Percentiles rank a stretch among this genome's conserved stretches.
Conservation (phyloP, 371 early-diverging fungal genomes). For the Nosema granulosis region DNA sequence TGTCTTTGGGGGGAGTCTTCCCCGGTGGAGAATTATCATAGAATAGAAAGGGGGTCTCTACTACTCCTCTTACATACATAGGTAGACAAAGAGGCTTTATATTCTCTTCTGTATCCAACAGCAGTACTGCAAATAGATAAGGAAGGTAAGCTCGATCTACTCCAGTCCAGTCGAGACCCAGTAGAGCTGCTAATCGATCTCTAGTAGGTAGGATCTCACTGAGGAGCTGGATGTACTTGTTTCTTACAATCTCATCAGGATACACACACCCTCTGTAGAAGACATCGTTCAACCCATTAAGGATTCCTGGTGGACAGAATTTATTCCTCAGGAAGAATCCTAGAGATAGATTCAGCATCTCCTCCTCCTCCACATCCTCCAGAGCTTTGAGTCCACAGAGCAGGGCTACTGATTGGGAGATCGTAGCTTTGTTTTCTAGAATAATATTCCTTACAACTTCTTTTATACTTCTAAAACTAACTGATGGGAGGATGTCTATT, state of each 20-base stretch:
- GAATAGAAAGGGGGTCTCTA: too few species aligned
- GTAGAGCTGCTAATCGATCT: background rate
- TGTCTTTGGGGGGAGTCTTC: background rate
- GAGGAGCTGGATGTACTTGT: background rate
- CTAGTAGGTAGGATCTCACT: background rate
- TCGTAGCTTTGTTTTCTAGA: background rate
- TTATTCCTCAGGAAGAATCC: background rate
- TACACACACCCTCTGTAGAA: background rate
- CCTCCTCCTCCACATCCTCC: background rate
- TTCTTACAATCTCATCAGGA: background rate
- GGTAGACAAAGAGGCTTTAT: too few species aligned
- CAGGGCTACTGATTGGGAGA: background rate
- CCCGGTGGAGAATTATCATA: too few species aligned
- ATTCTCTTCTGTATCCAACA: too few species aligned
- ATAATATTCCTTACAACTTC: background rate
- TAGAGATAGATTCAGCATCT: background rate
- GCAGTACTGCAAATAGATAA: background rate
- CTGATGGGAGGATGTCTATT: background rate
- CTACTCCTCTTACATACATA: too few species aligned
- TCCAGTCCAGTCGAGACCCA: slow-evolving; percentile 1
- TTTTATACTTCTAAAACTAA: background rate
- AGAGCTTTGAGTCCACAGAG: background rate
- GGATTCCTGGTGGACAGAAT: too few species aligned
- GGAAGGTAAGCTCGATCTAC: background rate
- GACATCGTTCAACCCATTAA: background rate